A percentile compares a stretch with the other conserved stretches of the same genome.
phyloP scores from a whole-genome alignment of 2,329 filamentous ascomycete genomes.

The Exserohilum rostratum region DNA sequence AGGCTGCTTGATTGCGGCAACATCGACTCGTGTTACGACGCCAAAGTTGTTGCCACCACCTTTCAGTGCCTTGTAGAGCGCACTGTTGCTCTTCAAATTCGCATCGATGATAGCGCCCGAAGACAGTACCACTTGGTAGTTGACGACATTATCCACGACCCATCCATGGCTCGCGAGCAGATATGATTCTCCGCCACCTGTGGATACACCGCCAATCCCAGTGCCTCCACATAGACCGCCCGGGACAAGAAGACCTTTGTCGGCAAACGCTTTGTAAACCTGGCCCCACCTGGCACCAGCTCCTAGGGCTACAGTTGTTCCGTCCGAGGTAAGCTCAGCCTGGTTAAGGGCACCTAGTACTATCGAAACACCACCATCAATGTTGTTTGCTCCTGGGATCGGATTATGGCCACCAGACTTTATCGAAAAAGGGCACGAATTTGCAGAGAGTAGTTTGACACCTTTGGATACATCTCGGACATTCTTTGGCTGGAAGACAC shows the following conservation, averaged over 20 bases:
- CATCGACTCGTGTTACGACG: constrained; percentile 24
- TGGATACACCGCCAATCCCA: not conserved
- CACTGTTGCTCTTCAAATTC: constrained; percentile 42
- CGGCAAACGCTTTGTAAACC: not conserved
- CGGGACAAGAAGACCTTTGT: not conserved
- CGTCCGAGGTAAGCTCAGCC: not conserved
- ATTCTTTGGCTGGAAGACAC: not conserved
- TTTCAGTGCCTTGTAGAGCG: constrained; percentile 46
- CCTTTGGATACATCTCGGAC: not conserved
- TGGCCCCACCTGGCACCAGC: not conserved
- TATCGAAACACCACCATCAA: not conserved
- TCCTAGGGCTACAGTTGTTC: not conserved
- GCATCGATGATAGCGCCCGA: constrained; percentile 46
- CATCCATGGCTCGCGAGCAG: not conserved
- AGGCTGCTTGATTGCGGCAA: not conserved
- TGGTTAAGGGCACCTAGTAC: not conserved
- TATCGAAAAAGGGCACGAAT: not conserved
- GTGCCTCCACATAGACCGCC: not conserved
- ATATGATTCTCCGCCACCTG: not conserved
- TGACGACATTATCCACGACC: constrained; percentile 6
- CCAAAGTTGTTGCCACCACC: constrained; percentile 40
- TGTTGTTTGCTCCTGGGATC: not conserved
- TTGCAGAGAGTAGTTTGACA: not conserved
- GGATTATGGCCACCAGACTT: not conserved
- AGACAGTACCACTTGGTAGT: constrained; percentile 44